Evolutionary conservation across 306 rosid species (phyloP).

Genomic region (peach (Prunus persica)): Prunus_persica_NCBIv2 NC_034014.1:15466501-15467000

Average conservation of each 20-base stretch:
- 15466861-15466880: conserved; percentile 65
- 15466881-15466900: conserved; percentile 51
- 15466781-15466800: conserved; percentile 73
- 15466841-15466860: conserved; percentile 91
- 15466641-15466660: neutral
- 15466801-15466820: conserved; percentile 93
- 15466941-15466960: neutral
- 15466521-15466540: neutral
- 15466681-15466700: conserved; percentile 7
- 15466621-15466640: neutral
- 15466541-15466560: neutral
- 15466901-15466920: conserved; percentile 12
- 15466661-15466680: neutral
- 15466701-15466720: conserved; percentile 84
- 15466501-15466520: neutral
- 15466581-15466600: conserved; percentile 75
- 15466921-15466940: conserved; percentile 9
- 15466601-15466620: conserved; percentile 96
- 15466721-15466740: conserved; percentile 67
- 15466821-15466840: conserved; percentile 88
- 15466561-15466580: neutral
- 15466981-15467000: neutral
- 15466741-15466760: conserved; percentile 85
- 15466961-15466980: neutral
- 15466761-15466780: conserved; percentile 83